These are phyloP conservation scores for Xylogone sp. DNA, from an alignment of 2,329 filamentous ascomycete genomes.

Conservation along the genomic window DNA sequence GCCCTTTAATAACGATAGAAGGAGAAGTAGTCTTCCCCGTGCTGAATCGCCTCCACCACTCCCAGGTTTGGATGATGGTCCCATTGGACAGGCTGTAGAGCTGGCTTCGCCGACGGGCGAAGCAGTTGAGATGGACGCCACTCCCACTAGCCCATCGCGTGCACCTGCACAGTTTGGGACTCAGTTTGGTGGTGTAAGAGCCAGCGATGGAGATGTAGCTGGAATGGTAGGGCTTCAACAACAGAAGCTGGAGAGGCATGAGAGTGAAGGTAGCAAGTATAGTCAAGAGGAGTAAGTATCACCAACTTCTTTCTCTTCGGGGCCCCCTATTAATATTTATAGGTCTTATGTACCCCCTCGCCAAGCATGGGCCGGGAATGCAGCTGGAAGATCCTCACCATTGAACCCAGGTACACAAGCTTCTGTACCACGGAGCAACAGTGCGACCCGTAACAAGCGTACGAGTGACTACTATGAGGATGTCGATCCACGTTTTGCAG, in stretches of 20 bases:
- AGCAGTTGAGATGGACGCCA: conserved; percentile 77
- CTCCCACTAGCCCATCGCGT: conserved; percentile 47
- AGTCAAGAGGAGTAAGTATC: conserved; percentile 66
- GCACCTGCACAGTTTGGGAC: conserved; percentile 36
- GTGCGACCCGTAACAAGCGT: conserved; percentile 27
- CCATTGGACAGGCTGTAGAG: conserved; percentile 66
- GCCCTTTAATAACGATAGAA: conserved; percentile 19
- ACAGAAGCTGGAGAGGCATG: conserved; percentile 38
- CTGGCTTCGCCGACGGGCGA: conserved; percentile 70
- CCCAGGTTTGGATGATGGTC: conserved; percentile 36
- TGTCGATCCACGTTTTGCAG: conserved; percentile 81
- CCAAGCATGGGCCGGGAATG: conserved; percentile 51
- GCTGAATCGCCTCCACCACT: conserved; percentile 64
- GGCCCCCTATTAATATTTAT: conserved; percentile 12
- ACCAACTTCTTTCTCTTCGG: not conserved
- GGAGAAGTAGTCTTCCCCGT: conserved; percentile 43
- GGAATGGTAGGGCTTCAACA: conserved; percentile 73
- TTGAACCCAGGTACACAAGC: conserved; percentile 32
- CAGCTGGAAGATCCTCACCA: conserved; percentile 43
- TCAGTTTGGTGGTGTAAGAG: conserved; percentile 45
- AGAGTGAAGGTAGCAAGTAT: conserved; percentile 70
- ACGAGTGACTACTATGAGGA: conserved; percentile 77
- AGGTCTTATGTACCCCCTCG: conserved; percentile 50
- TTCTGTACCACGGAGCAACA: conserved; percentile 34
- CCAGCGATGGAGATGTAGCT: conserved; percentile 68